Conservation (phyloP, 345 rosid species). For the Brassica rapa region DNA sequence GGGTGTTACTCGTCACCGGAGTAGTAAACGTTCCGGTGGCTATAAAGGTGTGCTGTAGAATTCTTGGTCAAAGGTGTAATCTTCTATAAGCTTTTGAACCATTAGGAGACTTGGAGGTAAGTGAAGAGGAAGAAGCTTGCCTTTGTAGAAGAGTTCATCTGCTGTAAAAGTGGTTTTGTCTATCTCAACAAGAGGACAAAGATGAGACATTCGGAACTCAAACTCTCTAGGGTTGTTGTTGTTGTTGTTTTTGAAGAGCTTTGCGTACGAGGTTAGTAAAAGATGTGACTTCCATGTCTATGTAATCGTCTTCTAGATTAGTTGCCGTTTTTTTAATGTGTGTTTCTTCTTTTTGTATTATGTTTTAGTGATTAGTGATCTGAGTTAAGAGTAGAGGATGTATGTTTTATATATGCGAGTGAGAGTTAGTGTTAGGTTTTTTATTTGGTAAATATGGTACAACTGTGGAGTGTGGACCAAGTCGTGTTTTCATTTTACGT, state of each 20-base stretch:
- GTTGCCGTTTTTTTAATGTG: slow-evolving; percentile 48
- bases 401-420: slow-evolving; percentile 27
- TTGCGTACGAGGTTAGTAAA: slow-evolving; percentile 50
- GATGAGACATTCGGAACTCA: slow-evolving; percentile 82
- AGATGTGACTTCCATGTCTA: slow-evolving; percentile 83
- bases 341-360: slow-evolving; percentile 8
- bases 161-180: slow-evolving; percentile 71
- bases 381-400: slow-evolving; percentile 12
- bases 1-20: slow-evolving; percentile 67
- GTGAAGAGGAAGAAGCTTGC: slow-evolving; percentile 92
- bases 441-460: too few relatives aligned
- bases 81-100: slow-evolving; percentile 68
- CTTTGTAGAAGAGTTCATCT: slow-evolving; percentile 93
- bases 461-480: too few relatives aligned
- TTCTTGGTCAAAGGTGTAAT: slow-evolving; percentile 55
- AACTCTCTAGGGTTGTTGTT: slow-evolving; percentile 61
- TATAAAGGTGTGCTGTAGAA: slow-evolving; percentile 61
- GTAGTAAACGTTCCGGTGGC: slow-evolving; percentile 56
- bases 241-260: slow-evolving; percentile 44
- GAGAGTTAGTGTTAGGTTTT: slow-evolving; percentile 38
- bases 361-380: slow-evolving; percentile 25
- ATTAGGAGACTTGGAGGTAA: slow-evolving; percentile 71
- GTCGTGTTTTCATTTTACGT: too few relatives aligned
- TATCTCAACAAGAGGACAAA: slow-evolving; percentile 45
- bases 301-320: slow-evolving; percentile 75